Percentiles rank a stretch among this genome's conserved stretches.
Conservation (phyloP, 2,329 filamentous ascomycete genomes). For the Nigrospora osmanthi region DNA sequence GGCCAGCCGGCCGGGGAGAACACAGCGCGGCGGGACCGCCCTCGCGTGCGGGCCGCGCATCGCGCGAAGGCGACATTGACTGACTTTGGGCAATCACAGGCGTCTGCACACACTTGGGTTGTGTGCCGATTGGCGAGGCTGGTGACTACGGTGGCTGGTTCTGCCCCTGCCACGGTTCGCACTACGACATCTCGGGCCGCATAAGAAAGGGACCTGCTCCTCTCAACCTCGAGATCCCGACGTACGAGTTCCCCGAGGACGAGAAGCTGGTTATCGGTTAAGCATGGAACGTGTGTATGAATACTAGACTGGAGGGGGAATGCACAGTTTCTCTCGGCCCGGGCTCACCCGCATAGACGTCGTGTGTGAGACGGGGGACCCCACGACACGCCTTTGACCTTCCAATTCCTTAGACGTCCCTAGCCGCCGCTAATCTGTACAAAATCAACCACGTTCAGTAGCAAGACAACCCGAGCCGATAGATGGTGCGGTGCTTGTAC, state of each 20-base stretch:
- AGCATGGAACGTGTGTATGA: constrained; percentile 24
- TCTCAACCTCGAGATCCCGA: constrained; percentile 91
- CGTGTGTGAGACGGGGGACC: constrained; percentile 10
- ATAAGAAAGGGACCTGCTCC: constrained; percentile 96
- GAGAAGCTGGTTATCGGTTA: constrained; percentile 90
- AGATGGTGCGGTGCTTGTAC: too few relatives aligned
- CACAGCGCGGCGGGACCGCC: too few relatives aligned
- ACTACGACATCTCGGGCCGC: constrained; percentile 99
- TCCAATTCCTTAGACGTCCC: constrained; percentile 17
- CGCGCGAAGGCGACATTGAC: too few relatives aligned
- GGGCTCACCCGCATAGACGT: constrained; percentile 15
- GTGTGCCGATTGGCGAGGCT: constrained; percentile 97
- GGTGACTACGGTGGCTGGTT: constrained; percentile 99
- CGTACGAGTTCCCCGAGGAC: constrained; percentile 89
- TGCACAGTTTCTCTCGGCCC: not conserved
- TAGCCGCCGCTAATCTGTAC: constrained; percentile 20
- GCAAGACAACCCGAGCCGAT: constrained; percentile 1
- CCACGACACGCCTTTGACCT: not conserved
- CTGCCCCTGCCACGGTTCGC: constrained; percentile 99
- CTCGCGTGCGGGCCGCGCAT: too few relatives aligned
- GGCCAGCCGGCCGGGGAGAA: too few relatives aligned
- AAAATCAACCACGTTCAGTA: constrained; percentile 20
- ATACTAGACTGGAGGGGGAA: constrained; percentile 15
- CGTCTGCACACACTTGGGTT: constrained; percentile 98
- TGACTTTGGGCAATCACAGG: constrained; percentile 37